phyloP scores from a whole-genome alignment of 1,139 yeast species.

The Nakaseomyces bracarensis region DNA sequence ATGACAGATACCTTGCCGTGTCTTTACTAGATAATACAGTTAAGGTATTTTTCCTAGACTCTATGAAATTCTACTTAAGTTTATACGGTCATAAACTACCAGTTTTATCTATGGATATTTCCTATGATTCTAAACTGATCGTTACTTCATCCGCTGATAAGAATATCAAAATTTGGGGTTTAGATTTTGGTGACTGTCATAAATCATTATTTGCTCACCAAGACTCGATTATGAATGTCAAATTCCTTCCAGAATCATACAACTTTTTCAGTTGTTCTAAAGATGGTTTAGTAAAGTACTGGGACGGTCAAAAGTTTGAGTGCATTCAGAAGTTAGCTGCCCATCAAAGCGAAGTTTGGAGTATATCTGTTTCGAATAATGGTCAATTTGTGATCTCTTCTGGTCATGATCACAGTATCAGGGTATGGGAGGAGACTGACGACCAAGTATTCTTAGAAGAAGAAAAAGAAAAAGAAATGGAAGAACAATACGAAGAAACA shows the following conservation, averaged over 20 bases:
- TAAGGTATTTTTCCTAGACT: constrained; percentile 80
- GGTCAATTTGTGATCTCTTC: constrained; percentile 76
- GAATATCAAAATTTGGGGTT: constrained; percentile 95
- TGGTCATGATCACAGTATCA: constrained; percentile 86
- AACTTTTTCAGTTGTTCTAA: constrained; percentile 86
- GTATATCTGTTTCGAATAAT: constrained; percentile 63
- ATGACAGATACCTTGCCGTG: constrained; percentile 66
- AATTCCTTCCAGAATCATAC: constrained; percentile 74
- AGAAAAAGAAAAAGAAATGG: constrained; percentile 92
- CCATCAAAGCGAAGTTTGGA: constrained; percentile 93
- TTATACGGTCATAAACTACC: constrained; percentile 95
- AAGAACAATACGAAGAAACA: constrained; percentile 77
- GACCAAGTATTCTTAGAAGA: constrained; percentile 94
- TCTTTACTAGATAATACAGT: constrained; percentile 88
- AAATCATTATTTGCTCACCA: constrained; percentile 94
- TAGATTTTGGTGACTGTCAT: constrained; percentile 98
- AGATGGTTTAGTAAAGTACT: constrained; percentile 82
- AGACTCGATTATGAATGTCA: constrained; percentile 85
- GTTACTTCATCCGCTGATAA: constrained; percentile 95
- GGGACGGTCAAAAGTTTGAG: constrained; percentile 98
- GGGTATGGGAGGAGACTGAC: constrained; percentile 86
- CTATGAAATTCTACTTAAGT: constrained; percentile 78
- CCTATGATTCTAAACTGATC: constrained; percentile 75
- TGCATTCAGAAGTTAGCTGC: constrained; percentile 81
- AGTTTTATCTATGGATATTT: constrained; percentile 80